Conservation (phyloP, 2,329 filamentous ascomycete genomes). For the Monosporascus cannonballus region DNA sequence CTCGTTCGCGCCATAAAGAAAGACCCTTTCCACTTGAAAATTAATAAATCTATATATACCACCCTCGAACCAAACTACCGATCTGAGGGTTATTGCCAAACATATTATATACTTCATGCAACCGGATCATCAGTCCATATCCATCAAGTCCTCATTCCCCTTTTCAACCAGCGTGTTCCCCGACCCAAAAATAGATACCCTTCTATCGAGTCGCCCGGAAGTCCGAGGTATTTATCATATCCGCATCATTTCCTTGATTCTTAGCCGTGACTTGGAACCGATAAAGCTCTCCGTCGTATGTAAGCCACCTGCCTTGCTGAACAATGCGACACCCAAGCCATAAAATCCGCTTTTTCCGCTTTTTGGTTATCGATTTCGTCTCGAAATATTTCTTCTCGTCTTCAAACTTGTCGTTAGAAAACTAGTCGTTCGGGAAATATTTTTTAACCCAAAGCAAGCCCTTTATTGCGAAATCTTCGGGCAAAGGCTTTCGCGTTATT, state of each 20-base stretch:
- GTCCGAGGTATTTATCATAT: too few relatives aligned
- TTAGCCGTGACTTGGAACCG: constrained; percentile 32
- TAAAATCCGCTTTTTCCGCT: constrained; percentile 51
- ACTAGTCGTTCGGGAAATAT: constrained; percentile 56
- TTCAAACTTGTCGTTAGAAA: constrained; percentile 50
- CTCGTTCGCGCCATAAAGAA: too few relatives aligned
- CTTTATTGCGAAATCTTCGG: constrained; percentile 63
- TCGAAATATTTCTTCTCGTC: constrained; percentile 65
- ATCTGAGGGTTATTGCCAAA: too few relatives aligned
- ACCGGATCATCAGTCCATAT: too few relatives aligned
- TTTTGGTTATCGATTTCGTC: constrained; percentile 47
- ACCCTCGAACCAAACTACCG: too few relatives aligned
- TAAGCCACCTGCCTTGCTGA: constrained; percentile 34
- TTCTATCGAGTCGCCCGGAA: too few relatives aligned
- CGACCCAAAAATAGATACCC: too few relatives aligned
- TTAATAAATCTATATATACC: too few relatives aligned
- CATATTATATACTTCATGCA: too few relatives aligned
- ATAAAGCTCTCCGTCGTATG: constrained; percentile 32
- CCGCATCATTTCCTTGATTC: background rate
- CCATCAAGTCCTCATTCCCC: too few relatives aligned
- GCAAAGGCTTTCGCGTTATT: constrained; percentile 47
- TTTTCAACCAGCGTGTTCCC: too few relatives aligned
- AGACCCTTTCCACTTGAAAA: too few relatives aligned
- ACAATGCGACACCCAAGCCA: constrained; percentile 50
- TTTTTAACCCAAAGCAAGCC: constrained; percentile 55